Base-by-base conservation (phyloP, 768 basidiomycete species). In the Omphalotus guepiniiformis region DNA sequence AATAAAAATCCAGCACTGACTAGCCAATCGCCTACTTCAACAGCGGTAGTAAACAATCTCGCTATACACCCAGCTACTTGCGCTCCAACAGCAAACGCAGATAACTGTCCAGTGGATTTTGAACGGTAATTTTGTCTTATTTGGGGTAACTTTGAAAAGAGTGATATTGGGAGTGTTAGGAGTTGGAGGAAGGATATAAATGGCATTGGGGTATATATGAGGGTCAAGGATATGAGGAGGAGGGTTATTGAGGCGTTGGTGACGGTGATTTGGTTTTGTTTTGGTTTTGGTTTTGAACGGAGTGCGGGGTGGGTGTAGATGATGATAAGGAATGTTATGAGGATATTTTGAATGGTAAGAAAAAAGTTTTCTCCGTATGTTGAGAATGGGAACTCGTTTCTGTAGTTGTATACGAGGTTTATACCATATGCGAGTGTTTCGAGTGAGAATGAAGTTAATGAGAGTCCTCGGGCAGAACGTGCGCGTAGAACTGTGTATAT, bases 311-410 rank as follows among this genome's bases (percentile, higher is more conserved):
- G 73, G 15, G 75, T 56, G 60, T 87, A 84, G 63, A 71, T 69
- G 39, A 93, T 74, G 65, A 94, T 95, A 54, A 94, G 80, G 58
- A 93, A 74, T 11, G 91, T 92, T 61, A 97, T 92, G 67, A 88
- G 50, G 55, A 85, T 72, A 69, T 94, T 92, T 65, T 95, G 93
- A 51, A 93, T 58, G 27, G 89, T 83, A 40, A 98, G 78, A 80
- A 97, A 97, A 49, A 93, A 63, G 72, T 95, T 97, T 67, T 99
- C 96, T 59, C 96, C 96, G 50, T 97, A 99, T 0, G 96, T 97
- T n/a, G 90, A 92, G 73, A 96, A 96, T 0, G 96, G 93, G 66
- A 94, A 97, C 21, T 72, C 65, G 60, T 89, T 85, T 18, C 91
- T 76, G 57, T 80, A 81, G 3, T 93, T 86, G 68, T 98, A 99